These are phyloP conservation scores for Fusarium sp. DNA, from an alignment of 2,329 filamentous ascomycete genomes.

Conservation along the genomic window DNA sequence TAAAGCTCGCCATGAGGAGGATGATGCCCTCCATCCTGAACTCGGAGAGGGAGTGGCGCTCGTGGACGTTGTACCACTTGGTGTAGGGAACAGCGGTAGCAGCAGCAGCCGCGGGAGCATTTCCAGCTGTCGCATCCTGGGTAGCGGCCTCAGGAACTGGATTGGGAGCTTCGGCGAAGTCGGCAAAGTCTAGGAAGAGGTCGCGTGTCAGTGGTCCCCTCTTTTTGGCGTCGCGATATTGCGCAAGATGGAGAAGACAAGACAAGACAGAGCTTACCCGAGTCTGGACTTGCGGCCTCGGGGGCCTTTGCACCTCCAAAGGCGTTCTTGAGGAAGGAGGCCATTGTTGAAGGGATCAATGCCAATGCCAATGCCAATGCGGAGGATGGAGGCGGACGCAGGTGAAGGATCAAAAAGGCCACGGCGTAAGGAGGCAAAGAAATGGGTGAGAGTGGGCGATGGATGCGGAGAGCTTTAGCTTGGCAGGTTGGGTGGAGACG, in stretches of 20 bases:
- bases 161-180: slow-evolving; percentile 84
- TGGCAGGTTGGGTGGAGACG: slow-evolving; percentile 36
- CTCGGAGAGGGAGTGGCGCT: slow-evolving; percentile 84
- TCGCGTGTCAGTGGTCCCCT: slow-evolving; percentile 44
- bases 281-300: slow-evolving; percentile 66
- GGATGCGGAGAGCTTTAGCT: slow-evolving; percentile 41
- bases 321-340: slow-evolving; percentile 72
- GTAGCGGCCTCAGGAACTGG: slow-evolving; percentile 65
- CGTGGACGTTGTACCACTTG: slow-evolving; percentile 97
- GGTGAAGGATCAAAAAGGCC: slow-evolving; percentile 38
- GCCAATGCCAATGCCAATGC: slow-evolving; percentile 1
- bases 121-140: slow-evolving; percentile 59
- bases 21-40: slow-evolving; percentile 91
- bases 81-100: slow-evolving; percentile 75
- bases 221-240: slow-evolving; percentile 30
- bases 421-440: slow-evolving; percentile 42
- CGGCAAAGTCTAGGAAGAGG: slow-evolving; percentile 80
- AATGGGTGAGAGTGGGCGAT: slow-evolving; percentile 38
- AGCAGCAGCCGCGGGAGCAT: slow-evolving; percentile 55
- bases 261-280: slow-evolving; percentile 63
- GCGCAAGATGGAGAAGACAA: slow-evolving; percentile 13
- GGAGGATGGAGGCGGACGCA: slow-evolving; percentile 32
- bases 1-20: slow-evolving; percentile 76
- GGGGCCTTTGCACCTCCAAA: slow-evolving; percentile 72
- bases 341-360: slow-evolving; percentile 56